Base-by-base conservation (phyloP, 23 red algal genomes). In the Cyanidium caldarium region DNA sequence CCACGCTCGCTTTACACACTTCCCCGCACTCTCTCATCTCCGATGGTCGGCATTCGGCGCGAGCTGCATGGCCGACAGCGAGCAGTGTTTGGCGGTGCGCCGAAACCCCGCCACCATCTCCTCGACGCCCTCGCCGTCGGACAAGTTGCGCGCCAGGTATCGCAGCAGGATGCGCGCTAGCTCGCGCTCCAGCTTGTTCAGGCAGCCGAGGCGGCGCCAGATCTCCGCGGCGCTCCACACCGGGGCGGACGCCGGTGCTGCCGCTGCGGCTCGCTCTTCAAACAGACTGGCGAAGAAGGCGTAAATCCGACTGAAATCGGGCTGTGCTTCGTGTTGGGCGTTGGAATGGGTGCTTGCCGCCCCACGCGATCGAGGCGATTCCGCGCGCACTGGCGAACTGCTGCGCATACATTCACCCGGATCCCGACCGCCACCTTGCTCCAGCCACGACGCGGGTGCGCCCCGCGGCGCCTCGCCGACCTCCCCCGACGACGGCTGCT, bases 301-400 rank as follows among this genome's bases (percentile, higher is more conserved):
- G 43, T 87, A 87, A 16, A 87, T 87, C 14, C 68, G 45, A 19
- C 61, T 77, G 46, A 87, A 87, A 28, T 87, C 65, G 12, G 78
- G 43, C 15, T 65, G 70, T 12, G 80, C 39, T 21, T 57, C 46
- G 38, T 31, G 72, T 16, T 16, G 72, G 39, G 30, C 36, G 17
- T 21, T 65, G 35, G 15, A 76, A 1, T 76, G 1, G 72, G 19
- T 29, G 43, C 72, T 57, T 76, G 61, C 3, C 33, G 20, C 21
- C 23, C 23, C 3, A n/a, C 17, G 14, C 65, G 5, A n/a, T 68
- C 33, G 21, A 30, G 5, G 23, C 65, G 33, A 10, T 39, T 3
- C n/a, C n/a, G n/a, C n/a, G n/a, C n/a, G n/a, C n/a, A n/a, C n/a
- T n/a, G n/a, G n/a, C n/a, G n/a, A n/a, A n/a, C n/a, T n/a, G n/a